A percentile compares a stretch with the other conserved stretches of the same genome.
phyloP scores from a whole-genome alignment of 208 protist genomes.

The Trypanosoma conorhini region DNA sequence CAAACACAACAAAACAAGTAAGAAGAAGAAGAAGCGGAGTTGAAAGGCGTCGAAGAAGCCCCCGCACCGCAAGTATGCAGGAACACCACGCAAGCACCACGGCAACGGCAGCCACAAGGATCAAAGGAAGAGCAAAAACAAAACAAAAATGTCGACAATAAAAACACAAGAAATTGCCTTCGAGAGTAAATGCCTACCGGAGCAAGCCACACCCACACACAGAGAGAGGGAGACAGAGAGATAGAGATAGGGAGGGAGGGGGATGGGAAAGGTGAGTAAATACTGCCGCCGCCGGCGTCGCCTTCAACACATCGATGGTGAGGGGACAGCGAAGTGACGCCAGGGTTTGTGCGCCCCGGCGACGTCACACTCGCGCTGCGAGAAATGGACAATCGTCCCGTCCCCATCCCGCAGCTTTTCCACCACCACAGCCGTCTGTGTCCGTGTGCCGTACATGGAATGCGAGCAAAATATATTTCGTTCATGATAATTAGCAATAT shows the following conservation, averaged over 20 bases:
- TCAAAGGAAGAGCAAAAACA: background rate
- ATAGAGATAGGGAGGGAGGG: too few relatives aligned
- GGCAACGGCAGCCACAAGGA: background rate
- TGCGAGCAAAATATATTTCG: slow-evolving; percentile 41
- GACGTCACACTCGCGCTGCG: slow-evolving; percentile 32
- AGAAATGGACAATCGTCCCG: slow-evolving; percentile 37
- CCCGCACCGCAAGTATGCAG: background rate
- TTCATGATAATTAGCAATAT: slow-evolving; percentile 35
- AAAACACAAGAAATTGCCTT: background rate
- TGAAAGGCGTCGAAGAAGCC: background rate
- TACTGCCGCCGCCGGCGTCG: background rate
- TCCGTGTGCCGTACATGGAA: slow-evolving; percentile 41
- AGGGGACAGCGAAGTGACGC: slow-evolving; percentile 26
- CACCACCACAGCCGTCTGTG: slow-evolving; percentile 60
- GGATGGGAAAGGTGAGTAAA: background rate
- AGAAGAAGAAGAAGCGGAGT: background rate
- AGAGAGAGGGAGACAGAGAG: background rate
- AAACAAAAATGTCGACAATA: background rate
- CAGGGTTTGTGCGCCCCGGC: slow-evolving; percentile 20
- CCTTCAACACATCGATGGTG: slow-evolving; percentile 9
- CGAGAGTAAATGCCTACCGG: too few relatives aligned
- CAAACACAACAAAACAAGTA: background rate
- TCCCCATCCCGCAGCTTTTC: slow-evolving; percentile 27
- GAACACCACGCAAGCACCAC: background rate
- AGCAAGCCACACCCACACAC: background rate